Evolutionary conservation across 179 eudicot species (phyloP).

Genomic region (Silene noctiflora): DNA sequence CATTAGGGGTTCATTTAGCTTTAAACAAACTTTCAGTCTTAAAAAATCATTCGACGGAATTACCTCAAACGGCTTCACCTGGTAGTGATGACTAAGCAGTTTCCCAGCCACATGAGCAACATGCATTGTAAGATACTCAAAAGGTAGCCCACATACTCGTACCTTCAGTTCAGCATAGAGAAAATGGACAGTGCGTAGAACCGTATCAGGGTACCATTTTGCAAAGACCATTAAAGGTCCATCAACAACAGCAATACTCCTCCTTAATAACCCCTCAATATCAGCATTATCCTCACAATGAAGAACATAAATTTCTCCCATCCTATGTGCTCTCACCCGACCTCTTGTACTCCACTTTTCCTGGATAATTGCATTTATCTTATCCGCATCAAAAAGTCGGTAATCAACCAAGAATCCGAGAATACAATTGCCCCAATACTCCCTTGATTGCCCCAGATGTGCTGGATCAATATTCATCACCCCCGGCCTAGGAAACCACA

Average conservation of each 20-base stretch:
- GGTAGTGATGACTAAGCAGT: background rate
- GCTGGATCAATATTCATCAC: no score
- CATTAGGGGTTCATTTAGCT: background rate
- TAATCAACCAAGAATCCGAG: no score
- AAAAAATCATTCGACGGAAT: background rate
- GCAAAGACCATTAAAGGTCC: no score
- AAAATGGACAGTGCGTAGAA: background rate
- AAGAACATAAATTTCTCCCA: background rate
- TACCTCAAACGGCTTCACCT: background rate
- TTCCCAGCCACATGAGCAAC: no score
- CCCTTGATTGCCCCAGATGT: no score
- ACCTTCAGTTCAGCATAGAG: background rate
- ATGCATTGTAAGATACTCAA: background rate
- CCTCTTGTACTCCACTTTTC: no score
- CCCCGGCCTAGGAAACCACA: no score
- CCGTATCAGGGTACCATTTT: background rate
- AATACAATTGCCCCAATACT: no score
- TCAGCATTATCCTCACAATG: background rate
- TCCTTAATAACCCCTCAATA: background rate
- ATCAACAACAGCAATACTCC: background rate
- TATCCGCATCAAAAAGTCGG: no score
- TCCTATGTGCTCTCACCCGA: background rate
- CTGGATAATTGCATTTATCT: no score
- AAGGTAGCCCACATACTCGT: background rate
- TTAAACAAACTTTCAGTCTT: background rate